These are phyloP conservation scores for Trichoderma atrobrunneum DNA, from an alignment of 2,329 filamentous ascomycete species.

Conservation along the genomic window DNA sequence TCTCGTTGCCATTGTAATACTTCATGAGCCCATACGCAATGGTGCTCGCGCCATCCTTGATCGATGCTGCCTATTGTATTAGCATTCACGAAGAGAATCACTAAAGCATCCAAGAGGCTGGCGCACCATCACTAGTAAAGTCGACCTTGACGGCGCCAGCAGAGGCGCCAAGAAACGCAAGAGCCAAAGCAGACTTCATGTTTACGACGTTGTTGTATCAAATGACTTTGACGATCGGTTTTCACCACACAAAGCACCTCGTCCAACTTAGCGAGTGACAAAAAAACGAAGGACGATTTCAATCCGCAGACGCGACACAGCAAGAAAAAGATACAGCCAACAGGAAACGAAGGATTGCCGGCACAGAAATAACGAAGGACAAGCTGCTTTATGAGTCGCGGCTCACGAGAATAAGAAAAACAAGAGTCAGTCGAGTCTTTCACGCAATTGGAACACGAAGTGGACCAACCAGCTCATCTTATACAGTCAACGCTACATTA, in stretches of 20 bases:
- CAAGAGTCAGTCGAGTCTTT: neutral
- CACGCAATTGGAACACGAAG: neutral
- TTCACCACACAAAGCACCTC: neutral
- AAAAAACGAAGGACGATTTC: neutral
- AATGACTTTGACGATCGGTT: neutral
- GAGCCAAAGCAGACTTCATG: slow-evolving; percentile 3
- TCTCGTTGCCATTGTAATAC: slow-evolving; percentile 49
- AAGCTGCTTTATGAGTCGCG: neutral
- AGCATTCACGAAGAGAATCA: neutral
- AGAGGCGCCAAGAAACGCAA: slow-evolving; percentile 13
- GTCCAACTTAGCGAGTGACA: neutral
- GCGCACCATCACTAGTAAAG: neutral
- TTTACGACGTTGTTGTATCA: neutral
- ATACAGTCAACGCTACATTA: neutral
- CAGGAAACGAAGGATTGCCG: neutral
- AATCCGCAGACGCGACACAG: neutral
- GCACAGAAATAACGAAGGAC: slow-evolving; percentile 2
- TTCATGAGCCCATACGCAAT: slow-evolving; percentile 41
- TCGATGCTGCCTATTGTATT: neutral
- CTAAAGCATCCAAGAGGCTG: neutral
- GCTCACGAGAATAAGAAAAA: neutral
- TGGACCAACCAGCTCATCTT: slow-evolving; percentile 1
- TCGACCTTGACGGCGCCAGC: slow-evolving; percentile 1
- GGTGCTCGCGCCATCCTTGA: slow-evolving; percentile 35
- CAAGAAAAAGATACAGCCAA: neutral